These are phyloP conservation scores for Chlorociboria aeruginascens DNA, from an alignment of 495 filamentous ascomycete genomes.

Conservation along the genomic window DNA sequence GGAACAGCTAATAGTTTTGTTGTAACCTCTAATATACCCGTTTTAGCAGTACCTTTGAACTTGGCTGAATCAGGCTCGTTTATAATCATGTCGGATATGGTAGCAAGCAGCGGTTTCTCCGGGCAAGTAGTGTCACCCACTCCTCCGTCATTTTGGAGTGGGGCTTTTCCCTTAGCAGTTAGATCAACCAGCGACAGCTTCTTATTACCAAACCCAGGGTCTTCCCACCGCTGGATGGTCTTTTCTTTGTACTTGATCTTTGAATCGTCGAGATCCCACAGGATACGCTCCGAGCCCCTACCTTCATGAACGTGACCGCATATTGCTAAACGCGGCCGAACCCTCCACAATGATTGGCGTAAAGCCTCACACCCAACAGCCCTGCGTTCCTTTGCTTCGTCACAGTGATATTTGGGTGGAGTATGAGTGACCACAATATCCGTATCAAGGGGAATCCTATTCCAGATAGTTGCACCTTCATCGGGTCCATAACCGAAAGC, in stretches of 20 bases:
- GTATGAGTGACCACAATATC: slow-evolving; percentile 86
- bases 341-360: slow-evolving; percentile 53
- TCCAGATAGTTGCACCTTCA: slow-evolving; percentile 40
- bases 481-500: slow-evolving; percentile 54
- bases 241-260: slow-evolving; percentile 22
- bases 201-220: slow-evolving; percentile 36
- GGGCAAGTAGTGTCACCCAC: no score
- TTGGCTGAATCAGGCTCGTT: neutral
- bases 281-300: slow-evolving; percentile 44
- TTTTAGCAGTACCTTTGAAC: neutral
- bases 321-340: slow-evolving; percentile 72
- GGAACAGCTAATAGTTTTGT: slow-evolving; percentile 1
- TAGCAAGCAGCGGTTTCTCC: no score
- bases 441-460: slow-evolving; percentile 49
- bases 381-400: slow-evolving; percentile 40
- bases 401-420: slow-evolving; percentile 61
- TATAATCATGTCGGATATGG: no score
- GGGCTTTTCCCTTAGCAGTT: slow-evolving; percentile 12
- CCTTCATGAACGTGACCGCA: slow-evolving; percentile 80
- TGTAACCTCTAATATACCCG: neutral
- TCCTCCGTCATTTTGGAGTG: slow-evolving; percentile 18
- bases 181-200: slow-evolving; percentile 48
- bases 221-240: slow-evolving; percentile 26
- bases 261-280: slow-evolving; percentile 35
- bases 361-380: slow-evolving; percentile 58